Conservation (phyloP, 768 basidiomycete species). For the Rubroboletus pulcherrimus region DNA sequence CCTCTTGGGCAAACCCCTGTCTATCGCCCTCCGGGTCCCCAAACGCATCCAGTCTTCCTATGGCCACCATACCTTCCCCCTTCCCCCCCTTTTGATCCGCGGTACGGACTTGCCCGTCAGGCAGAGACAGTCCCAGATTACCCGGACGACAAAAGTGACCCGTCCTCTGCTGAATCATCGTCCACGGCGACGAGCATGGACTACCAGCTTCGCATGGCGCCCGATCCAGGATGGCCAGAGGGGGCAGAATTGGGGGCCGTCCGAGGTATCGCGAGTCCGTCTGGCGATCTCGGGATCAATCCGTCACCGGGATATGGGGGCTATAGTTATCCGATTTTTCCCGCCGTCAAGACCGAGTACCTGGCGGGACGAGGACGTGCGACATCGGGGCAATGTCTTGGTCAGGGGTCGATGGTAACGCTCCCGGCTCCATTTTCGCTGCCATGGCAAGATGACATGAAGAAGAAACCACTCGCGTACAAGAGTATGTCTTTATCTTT, state of each 20-base stretch:
- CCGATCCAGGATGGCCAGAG: slow-evolving; percentile 4
- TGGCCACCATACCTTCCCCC: slow-evolving; percentile 32
- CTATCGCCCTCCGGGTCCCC: slow-evolving; percentile 17
- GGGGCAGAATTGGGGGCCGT: background rate
- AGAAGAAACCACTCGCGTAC: slow-evolving; percentile 23
- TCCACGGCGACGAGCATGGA: slow-evolving; percentile 13
- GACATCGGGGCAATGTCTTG: slow-evolving; percentile 9
- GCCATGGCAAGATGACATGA: slow-evolving; percentile 15
- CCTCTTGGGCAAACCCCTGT: slow-evolving; percentile 14
- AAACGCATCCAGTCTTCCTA: slow-evolving; percentile 16
- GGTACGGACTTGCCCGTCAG: slow-evolving; percentile 7
- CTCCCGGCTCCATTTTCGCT: background rate
- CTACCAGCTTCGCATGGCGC: slow-evolving; percentile 1
- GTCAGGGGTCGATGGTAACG: background rate
- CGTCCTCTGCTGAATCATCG: slow-evolving; percentile 24
- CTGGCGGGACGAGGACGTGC: slow-evolving; percentile 2
- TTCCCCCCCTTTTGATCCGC: slow-evolving; percentile 15
- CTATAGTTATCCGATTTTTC: slow-evolving; percentile 12
- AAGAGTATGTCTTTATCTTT: slow-evolving; percentile 24
- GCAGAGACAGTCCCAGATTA: slow-evolving; percentile 13
- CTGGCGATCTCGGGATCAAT: slow-evolving; percentile 12
- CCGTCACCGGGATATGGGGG: slow-evolving; percentile 7
- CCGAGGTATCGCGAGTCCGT: slow-evolving; percentile 2
- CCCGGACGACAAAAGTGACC: slow-evolving; percentile 26
- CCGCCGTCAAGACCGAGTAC: slow-evolving; percentile 12